Conservation (phyloP, 2,329 filamentous ascomycete species). For the Microthyrium microscopicum region DNA sequence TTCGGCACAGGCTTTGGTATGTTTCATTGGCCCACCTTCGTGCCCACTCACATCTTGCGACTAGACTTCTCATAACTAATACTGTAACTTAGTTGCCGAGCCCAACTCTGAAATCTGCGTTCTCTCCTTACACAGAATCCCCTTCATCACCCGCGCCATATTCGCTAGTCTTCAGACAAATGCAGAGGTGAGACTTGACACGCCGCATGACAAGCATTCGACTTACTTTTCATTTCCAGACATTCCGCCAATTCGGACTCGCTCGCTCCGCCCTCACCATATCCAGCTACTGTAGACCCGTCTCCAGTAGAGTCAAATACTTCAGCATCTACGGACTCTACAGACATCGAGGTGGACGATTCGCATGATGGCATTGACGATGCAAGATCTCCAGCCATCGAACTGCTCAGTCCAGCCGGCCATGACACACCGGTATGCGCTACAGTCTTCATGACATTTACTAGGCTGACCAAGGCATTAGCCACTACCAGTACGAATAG, state of each 20-base stretch:
- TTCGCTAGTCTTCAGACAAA: slow-evolving; percentile 21
- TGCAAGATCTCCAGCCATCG: slow-evolving; percentile 20
- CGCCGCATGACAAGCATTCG: slow-evolving; percentile 8
- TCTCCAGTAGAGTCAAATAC: slow-evolving; percentile 76
- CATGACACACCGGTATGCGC: slow-evolving; percentile 13
- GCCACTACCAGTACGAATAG: slow-evolving; percentile 22
- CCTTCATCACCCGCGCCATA: slow-evolving; percentile 31
- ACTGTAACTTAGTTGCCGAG: slow-evolving; percentile 10
- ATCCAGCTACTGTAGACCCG: slow-evolving; percentile 53
- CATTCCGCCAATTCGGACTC: slow-evolving; percentile 31
- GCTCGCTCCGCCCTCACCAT: slow-evolving; percentile 32
- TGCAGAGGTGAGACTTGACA: slow-evolving; percentile 23
- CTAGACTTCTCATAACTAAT: too few species aligned
- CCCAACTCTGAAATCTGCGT: slow-evolving; percentile 24
- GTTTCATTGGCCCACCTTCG: too few species aligned
- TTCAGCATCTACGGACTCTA: slow-evolving; percentile 44
- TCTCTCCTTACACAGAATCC: slow-evolving; percentile 34
- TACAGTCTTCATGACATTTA: slow-evolving; percentile 9
- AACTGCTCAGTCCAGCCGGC: slow-evolving; percentile 19
- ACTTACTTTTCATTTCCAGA: slow-evolving; percentile 12
- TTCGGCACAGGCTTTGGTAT: too few species aligned
- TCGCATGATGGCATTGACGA: slow-evolving; percentile 22
- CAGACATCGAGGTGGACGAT: slow-evolving; percentile 54
- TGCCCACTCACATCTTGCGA: too few species aligned
- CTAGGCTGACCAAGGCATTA: not conserved